phyloP scores from a whole-genome alignment of 176 grass and related monocot genomes.

The Paspalum vaginatum region DNA sequence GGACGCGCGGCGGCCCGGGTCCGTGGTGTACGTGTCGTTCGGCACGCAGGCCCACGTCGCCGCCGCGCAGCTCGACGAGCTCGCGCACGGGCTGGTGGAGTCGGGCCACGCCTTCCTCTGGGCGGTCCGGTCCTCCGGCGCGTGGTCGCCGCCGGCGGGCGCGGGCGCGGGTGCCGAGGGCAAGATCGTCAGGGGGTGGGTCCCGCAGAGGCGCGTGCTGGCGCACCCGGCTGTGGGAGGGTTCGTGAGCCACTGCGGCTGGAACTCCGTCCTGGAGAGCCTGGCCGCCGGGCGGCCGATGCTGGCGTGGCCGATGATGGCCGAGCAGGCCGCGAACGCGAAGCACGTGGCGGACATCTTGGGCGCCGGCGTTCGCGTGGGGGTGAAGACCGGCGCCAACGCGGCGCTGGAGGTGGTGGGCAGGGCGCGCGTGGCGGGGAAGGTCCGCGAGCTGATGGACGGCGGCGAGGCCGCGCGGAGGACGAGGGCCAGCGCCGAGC shows the following conservation, averaged over 20 bases:
- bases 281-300: conserved; percentile 50
- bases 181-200: conserved; percentile 51
- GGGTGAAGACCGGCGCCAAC: not conserved
- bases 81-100: conserved; percentile 47
- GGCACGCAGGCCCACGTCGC: conserved; percentile 56
- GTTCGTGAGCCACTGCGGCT: conserved; percentile 71
- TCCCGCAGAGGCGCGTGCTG: conserved; percentile 53
- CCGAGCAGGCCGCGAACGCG: conserved; percentile 63
- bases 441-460: conserved; percentile 52
- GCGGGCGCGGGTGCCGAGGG: not conserved
- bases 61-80: conserved; percentile 61
- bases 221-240: conserved; percentile 42
- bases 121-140: conserved; percentile 43
- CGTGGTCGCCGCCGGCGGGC: conserved; percentile 43
- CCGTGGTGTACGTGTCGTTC: conserved; percentile 72
- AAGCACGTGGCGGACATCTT: conserved; percentile 55
- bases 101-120: conserved; percentile 63
- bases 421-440: conserved; percentile 42
- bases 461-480: conserved; percentile 20
- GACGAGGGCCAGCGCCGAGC: conserved; percentile 20
- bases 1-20: conserved; percentile 29
- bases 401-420: not conserved
- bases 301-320: conserved; percentile 65
- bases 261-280: conserved; percentile 78
- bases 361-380: conserved; percentile 38